These are phyloP conservation scores for Ceratocystis harringtonii DNA, from an alignment of 2,329 filamentous ascomycete species.

Conservation along the genomic window DNA sequence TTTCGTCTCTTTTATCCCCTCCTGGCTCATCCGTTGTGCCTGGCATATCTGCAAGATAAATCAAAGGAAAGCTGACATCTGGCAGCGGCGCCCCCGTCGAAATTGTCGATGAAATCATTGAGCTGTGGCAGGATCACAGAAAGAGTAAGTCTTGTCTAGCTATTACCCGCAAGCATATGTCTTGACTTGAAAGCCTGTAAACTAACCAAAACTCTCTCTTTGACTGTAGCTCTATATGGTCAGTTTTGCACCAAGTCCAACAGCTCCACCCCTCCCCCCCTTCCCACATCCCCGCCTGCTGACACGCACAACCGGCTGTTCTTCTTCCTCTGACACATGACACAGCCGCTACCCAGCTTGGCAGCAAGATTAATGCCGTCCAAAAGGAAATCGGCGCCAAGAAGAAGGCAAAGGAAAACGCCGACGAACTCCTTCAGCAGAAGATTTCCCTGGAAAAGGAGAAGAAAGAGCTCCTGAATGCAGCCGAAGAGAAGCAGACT, in stretches of 20 bases:
- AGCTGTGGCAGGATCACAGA: constrained; percentile 71
- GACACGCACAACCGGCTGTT: neutral
- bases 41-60: neutral
- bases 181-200: neutral
- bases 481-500: constrained; percentile 59
- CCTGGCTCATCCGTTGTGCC: neutral
- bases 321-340: neutral
- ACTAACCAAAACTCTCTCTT: constrained; percentile 7
- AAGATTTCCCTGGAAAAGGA: constrained; percentile 66
- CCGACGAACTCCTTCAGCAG: constrained; percentile 60
- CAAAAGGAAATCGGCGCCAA: constrained; percentile 83
- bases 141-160: constrained; percentile 38
- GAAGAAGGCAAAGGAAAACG: constrained; percentile 91
- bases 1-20: neutral
- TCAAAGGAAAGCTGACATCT: constrained; percentile 1
- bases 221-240: constrained; percentile 14
- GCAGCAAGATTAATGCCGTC: constrained; percentile 69
- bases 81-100: constrained; percentile 48
- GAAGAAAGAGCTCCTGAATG: constrained; percentile 64
- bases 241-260: constrained; percentile 7
- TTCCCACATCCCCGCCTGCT: neutral
- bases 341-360: constrained; percentile 54
- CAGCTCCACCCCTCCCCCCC: neutral
- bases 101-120: constrained; percentile 80
- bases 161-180: neutral